phyloP scores from a whole-genome alignment of 805 yeast genomes.

The Komagataella phaffii region DNA sequence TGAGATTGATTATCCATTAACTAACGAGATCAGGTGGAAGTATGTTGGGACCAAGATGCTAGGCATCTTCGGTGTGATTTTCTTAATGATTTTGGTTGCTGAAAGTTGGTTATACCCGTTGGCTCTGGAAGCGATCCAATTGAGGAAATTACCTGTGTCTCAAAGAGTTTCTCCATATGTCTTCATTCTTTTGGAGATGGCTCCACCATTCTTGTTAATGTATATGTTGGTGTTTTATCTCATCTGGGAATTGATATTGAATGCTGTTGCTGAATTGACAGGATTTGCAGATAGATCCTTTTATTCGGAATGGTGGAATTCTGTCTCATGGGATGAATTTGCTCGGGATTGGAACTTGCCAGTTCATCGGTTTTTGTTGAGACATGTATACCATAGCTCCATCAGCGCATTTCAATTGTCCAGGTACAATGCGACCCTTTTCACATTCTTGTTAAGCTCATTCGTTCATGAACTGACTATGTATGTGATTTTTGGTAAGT shows the following conservation, averaged over 20 bases:
- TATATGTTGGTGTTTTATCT: constrained; percentile 73
- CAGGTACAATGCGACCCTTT: constrained; percentile 54
- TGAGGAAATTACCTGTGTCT: constrained; percentile 33
- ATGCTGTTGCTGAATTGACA: constrained; percentile 81
- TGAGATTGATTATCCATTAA: constrained; percentile 73
- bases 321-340: constrained; percentile 85
- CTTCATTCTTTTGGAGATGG: constrained; percentile 50
- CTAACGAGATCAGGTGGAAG: constrained; percentile 48
- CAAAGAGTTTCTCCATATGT: constrained; percentile 37
- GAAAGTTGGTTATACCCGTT: constrained; percentile 67
- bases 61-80: constrained; percentile 81
- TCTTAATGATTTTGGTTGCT: constrained; percentile 69
- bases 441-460: constrained; percentile 72
- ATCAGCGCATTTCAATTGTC: constrained; percentile 61
- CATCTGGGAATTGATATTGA: constrained; percentile 92
- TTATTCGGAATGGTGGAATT: constrained; percentile 97
- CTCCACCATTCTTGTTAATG: constrained; percentile 67
- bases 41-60: constrained; percentile 56
- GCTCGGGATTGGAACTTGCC: constrained; percentile 92
- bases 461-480: constrained; percentile 84
- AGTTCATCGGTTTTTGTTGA: constrained; percentile 74
- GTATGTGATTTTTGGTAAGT: constrained; percentile 70
- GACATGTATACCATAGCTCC: constrained; percentile 91
- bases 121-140: constrained; percentile 42
- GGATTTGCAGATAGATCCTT: constrained; percentile 82